Evolutionary conservation across 2,329 filamentous ascomycete genomes (phyloP), one percentile per base, ranked within the genome.

Genomic region (Fusarium heterosporum): DNA sequence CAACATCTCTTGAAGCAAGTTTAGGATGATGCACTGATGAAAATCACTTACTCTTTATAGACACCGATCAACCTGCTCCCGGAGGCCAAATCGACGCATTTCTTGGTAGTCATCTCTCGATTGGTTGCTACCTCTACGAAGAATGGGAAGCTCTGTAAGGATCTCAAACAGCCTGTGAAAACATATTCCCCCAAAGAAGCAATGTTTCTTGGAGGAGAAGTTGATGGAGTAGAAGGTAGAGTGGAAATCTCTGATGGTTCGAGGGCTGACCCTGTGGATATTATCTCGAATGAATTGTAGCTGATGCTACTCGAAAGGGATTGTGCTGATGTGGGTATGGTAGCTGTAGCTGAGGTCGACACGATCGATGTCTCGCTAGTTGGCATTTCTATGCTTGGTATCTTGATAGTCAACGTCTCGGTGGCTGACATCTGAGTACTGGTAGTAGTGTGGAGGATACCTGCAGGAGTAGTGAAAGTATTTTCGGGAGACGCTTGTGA

Each of bases 241-340:
- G 28, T 3, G 6, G 38, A 13, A 9, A 2, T 1, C 0, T 43
- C 38, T 17, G 49, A 43, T 43, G 38, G 28, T 13, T 41, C 8
- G 14, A 41, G 4, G 10, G 39, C 22, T 26, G 39, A 46, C n/a
- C 13, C n/a, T 32, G 43, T 32, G 14, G 42, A 46, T 12, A 32
- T n/a, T 30, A 19, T 46, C 28, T 46, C 42, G 19, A 26, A 4
- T 14, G 32, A 19, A 39, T 5, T 6, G 1, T 13, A 14, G 32
- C 51, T 19, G 6, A 12, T 19, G 9, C 10, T 8, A 3, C 42
- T 26, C 12, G 6, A 7, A 10, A 10, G 17, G 0, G 32, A 48
- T 2, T 0, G 14, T 25, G 10, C n/a, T 14, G 10, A 5, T 6
- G n/a, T 16, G 0, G 8, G 3, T 2, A 12, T 5, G 38, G n/a